Conservation (phyloP, 768 basidiomycete genomes). For the Tricholoma hemisulphureum region DNA sequence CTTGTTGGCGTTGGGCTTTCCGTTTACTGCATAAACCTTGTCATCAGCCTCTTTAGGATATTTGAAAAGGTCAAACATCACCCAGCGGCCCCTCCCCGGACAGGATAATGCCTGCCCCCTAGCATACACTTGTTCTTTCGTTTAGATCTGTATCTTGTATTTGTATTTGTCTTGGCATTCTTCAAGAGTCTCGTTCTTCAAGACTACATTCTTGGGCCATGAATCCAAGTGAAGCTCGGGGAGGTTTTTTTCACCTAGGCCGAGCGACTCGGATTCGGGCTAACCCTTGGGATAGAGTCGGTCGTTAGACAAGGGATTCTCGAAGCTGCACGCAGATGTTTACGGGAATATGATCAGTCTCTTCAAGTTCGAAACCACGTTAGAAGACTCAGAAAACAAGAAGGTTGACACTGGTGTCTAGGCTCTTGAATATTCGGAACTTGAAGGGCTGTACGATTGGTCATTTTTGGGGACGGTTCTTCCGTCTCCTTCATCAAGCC, state of each 20-base stretch:
- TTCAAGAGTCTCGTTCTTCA: not conserved
- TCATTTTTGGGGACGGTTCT: conserved; percentile 17
- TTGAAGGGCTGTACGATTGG: conserved; percentile 25
- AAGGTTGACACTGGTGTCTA: conserved; percentile 38
- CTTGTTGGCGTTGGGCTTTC: conserved; percentile 76
- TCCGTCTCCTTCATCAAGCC: conserved; percentile 34
- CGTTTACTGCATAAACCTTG: conserved; percentile 79
- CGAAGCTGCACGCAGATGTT: too few relatives aligned
- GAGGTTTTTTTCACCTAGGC: too few relatives aligned
- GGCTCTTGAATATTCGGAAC: conserved; percentile 30
- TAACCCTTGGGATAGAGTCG: too few relatives aligned
- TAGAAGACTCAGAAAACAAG: too few relatives aligned
- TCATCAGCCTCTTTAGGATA: conserved; percentile 82
- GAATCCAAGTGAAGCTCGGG: too few relatives aligned
- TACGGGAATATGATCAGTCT: too few relatives aligned
- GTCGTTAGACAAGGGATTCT: too few relatives aligned
- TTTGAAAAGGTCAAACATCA: conserved; percentile 88
- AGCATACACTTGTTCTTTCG: not conserved
- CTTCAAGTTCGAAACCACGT: too few relatives aligned
- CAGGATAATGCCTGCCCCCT: not conserved
- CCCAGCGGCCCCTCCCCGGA: conserved; percentile 31
- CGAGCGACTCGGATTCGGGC: too few relatives aligned
- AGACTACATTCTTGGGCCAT: too few relatives aligned
- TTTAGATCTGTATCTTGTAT: not conserved
- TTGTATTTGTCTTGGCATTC: too few relatives aligned